These are phyloP conservation scores for Coffea eugenioides DNA, from an alignment of 257 asterid genomes.

Conservation along the genomic window DNA sequence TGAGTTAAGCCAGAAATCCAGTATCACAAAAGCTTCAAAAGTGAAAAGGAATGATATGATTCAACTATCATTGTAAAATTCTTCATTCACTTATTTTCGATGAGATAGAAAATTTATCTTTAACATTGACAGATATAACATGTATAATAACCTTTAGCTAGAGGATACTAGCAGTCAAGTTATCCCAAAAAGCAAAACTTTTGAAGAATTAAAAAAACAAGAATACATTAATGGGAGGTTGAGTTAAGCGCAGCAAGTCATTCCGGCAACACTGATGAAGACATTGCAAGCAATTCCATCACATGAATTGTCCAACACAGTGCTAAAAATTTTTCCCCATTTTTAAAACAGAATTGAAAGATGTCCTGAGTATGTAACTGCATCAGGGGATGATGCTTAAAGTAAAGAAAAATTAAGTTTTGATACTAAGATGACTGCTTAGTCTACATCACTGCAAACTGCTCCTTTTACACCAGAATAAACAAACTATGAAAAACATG, in stretches of 20 bases:
- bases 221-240: neutral
- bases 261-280: neutral
- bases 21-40: conserved; percentile 8
- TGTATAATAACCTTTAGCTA: neutral
- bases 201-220: neutral
- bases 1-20: neutral
- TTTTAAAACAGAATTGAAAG: neutral
- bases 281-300: neutral
- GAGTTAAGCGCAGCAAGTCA: neutral
- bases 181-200: neutral
- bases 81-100: neutral
- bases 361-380: neutral
- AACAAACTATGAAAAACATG: neutral
- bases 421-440: neutral
- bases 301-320: neutral
- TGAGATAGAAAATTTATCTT: neutral
- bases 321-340: neutral
- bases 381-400: neutral
- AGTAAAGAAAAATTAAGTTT: neutral
- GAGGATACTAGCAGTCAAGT: neutral
- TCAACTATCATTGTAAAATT: neutral
- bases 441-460: neutral
- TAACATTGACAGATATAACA: neutral
- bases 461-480: neutral
- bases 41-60: neutral